A percentile compares a stretch with the other conserved stretches of the same genome.
Evolutionary conservation across 306 rosid species (phyloP).

Genomic region (Myrica gale): DNA sequence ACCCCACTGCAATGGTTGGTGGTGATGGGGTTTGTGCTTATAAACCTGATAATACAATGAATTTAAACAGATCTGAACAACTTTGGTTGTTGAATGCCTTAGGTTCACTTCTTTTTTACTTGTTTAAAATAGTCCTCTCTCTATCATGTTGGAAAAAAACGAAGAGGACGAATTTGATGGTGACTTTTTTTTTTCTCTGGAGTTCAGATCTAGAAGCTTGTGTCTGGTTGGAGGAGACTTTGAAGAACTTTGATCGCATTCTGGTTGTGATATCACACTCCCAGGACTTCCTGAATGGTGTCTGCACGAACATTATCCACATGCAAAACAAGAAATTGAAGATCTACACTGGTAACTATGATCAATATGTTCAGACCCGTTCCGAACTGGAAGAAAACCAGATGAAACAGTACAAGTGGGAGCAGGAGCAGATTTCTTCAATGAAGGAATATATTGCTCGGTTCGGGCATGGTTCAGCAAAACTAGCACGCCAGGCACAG

Average conservation of each 20-base stretch:
- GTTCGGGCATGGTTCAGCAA: slow-evolving; percentile 98
- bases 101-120: background rate
- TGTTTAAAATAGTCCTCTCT: background rate
- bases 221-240: slow-evolving; percentile 96
- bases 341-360: slow-evolving; percentile 82
- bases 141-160: background rate
- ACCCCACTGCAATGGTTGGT: background rate
- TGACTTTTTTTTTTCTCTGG: slow-evolving; percentile 13
- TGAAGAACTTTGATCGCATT: slow-evolving; percentile 89
- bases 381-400: slow-evolving; percentile 92
- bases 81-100: background rate
- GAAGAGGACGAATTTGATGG: background rate
- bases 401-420: slow-evolving; percentile 99
- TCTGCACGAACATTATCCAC: slow-evolving; percentile 98
- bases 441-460: slow-evolving; percentile 99
- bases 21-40: no score
- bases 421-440: slow-evolving; percentile 89
- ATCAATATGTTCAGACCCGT: slow-evolving; percentile 95
- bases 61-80: background rate
- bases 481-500: slow-evolving; percentile 98
- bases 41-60: background rate
- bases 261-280: slow-evolving; percentile 96
- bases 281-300: slow-evolving; percentile 95
- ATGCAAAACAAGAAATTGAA: slow-evolving; percentile 87
- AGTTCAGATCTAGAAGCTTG: slow-evolving; percentile 93